Evolutionary conservation across 2,329 filamentous ascomycete species (phyloP), one percentile per base, ranked within the genome.

Genomic region (Penicillium sp.): DNA sequence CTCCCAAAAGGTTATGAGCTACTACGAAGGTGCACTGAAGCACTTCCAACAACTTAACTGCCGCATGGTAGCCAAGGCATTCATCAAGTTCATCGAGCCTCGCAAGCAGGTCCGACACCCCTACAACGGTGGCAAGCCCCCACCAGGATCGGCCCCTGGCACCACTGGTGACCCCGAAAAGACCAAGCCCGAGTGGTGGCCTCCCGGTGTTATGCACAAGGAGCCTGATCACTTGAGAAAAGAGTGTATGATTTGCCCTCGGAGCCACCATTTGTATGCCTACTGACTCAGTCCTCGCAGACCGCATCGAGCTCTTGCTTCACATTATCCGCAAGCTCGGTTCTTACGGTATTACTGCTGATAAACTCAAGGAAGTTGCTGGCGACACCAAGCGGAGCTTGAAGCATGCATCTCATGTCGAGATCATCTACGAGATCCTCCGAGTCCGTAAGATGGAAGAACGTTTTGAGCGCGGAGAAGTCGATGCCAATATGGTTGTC

Each of bases 181-280:
- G 56, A 79, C 76, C 11, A 77, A 74, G 59, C 77, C 77, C 8
- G 69, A 71, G 11, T 77, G 71, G 71, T 78, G 74, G 74, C 73
- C 74, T n/a, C 56, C 66, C 34, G 70, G 70, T 55, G 74, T 78
- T 38, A 72, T 72, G 38, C 78, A 80, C 65, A 76, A 70, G 61
- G 78, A 80, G 62, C 78, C 78, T 3, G 77, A 79, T 50, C 78
- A 80, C 61, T 61, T 79, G 18, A 68, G 71, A 47, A 78, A 77
- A 66, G 70, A 74, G 38, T 72, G 77, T 79, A 69, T 59, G 76
- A 63, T 16, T 13, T 45, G 2, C 19, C 27, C 18, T 27, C 6
- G 2, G 5, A n/a, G 7, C 23, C 8, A 7, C 27, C 34, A 18
- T 27, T 16, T 2, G 26, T 7, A 10, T 44, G 13, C 27, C 59